Evolutionary conservation across 129 eudicot genomes (phyloP).

Genomic region (Flaveria brownii): DNA sequence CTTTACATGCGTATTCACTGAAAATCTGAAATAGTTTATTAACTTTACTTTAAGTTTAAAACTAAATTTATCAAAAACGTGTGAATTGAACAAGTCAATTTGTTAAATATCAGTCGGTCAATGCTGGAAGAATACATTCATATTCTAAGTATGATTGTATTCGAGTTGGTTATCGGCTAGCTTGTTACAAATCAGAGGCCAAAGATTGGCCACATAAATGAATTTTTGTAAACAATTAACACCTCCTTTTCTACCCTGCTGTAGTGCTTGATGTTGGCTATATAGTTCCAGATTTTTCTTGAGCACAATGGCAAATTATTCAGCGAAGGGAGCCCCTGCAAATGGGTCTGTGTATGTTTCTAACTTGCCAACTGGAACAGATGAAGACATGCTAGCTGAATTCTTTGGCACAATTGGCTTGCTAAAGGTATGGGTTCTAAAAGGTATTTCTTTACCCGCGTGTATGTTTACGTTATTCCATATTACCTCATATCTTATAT

Average conservation of each 20-base stretch:
- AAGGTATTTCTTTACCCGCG: conserved; percentile 31
- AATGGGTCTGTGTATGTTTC: conserved; percentile 92
- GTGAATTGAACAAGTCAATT: conserved; percentile 9
- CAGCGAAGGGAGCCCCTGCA: conserved; percentile 60
- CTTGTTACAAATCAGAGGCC: not conserved
- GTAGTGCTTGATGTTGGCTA: conserved; percentile 37
- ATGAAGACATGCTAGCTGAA: conserved; percentile 86
- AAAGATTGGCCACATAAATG: not conserved
- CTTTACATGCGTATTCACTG: not conserved
- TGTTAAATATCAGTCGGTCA: not conserved
- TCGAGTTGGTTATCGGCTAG: not conserved
- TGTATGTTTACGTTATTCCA: not conserved
- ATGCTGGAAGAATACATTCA: not conserved
- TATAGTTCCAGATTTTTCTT: conserved; percentile 31
- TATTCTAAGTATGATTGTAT: not conserved
- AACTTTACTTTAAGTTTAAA: not conserved
- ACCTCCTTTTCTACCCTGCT: not conserved
- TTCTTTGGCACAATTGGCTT: conserved; percentile 88
- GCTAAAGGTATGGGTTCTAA: conserved; percentile 77
- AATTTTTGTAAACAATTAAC: not conserved
- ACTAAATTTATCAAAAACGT: not conserved
- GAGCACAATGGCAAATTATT: conserved; percentile 73
- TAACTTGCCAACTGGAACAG: conserved; percentile 88
- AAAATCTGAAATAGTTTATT: no score
- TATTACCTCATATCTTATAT: not conserved